Conservation (phyloP, 75 land plant species). For the Pseudotsuga menziesii region DNA sequence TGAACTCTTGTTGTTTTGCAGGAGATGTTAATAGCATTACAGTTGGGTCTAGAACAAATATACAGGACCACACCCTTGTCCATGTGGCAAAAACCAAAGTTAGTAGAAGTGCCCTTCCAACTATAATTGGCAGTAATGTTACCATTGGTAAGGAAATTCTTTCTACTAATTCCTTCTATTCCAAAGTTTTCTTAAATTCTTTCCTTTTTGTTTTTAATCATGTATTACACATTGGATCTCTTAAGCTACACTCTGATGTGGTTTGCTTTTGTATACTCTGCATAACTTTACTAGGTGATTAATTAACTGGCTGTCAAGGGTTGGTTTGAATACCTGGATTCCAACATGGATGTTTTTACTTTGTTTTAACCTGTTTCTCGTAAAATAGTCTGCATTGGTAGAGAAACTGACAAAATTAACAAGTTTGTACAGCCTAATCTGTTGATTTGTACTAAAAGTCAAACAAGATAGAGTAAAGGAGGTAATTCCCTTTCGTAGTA, state of each 20-base stretch:
- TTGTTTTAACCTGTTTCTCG: too few relatives aligned
- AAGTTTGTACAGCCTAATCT: too few relatives aligned
- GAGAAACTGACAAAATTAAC: too few relatives aligned
- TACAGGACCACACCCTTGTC: slow-evolving; percentile 92
- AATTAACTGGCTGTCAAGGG: not conserved
- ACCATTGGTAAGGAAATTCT: slow-evolving; percentile 68
- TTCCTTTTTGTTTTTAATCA: not conserved
- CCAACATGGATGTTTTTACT: not conserved
- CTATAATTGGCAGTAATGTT: slow-evolving; percentile 83
- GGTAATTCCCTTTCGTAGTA: not conserved
- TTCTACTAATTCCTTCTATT: not conserved
- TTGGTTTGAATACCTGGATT: not conserved
- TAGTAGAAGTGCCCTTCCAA: slow-evolving; percentile 81
- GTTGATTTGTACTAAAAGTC: too few relatives aligned
- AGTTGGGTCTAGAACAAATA: slow-evolving; percentile 86
- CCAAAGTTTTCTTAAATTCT: not conserved
- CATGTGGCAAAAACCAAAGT: slow-evolving; percentile 94
- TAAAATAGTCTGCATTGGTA: too few relatives aligned
- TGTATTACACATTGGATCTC: not conserved
- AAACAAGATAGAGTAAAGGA: not conserved
- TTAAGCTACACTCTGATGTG: not conserved
- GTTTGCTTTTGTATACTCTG: not conserved
- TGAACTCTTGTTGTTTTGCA: slow-evolving; percentile 10
- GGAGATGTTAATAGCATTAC: slow-evolving; percentile 92
- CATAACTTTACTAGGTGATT: not conserved